These are phyloP conservation scores for Helichrysum umbraculigerum DNA, from an alignment of 129 eudicot species.

Conservation along the genomic window DNA sequence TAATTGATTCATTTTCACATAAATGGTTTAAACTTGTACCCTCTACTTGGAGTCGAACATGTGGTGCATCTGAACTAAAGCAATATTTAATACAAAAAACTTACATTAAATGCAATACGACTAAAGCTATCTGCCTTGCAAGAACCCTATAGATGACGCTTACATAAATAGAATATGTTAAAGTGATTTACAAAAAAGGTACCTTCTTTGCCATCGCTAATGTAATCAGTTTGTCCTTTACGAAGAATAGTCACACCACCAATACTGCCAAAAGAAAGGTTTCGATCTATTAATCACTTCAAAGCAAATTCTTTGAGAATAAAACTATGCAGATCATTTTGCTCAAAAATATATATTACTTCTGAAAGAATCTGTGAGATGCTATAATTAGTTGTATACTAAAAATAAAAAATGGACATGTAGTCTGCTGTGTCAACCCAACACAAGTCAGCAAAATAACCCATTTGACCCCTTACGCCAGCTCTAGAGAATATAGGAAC, in stretches of 20 bases:
- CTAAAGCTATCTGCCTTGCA: too few species aligned
- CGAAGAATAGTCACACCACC: constrained; percentile 87
- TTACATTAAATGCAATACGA: background rate
- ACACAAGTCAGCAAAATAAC: background rate
- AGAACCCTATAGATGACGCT: background rate
- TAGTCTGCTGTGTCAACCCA: background rate
- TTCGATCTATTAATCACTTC: constrained; percentile 8
- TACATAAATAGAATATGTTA: background rate
- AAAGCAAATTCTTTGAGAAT: background rate
- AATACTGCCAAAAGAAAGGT: constrained; percentile 50
- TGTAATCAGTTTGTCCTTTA: constrained; percentile 81
- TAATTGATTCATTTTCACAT: background rate
- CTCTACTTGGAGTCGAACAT: background rate
- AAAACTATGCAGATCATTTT: background rate
- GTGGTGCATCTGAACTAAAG: background rate
- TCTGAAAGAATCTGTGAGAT: background rate
- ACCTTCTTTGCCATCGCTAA: constrained; percentile 87
- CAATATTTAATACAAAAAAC: background rate
- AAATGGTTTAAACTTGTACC: background rate
- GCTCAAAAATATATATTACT: background rate
- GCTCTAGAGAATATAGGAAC: background rate
- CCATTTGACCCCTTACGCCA: background rate
- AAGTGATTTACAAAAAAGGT: constrained; percentile 12
- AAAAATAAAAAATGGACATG: too few species aligned
- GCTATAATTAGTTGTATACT: background rate